Percentiles rank a stretch among this genome's conserved stretches.
phyloP scores from a whole-genome alignment of 2,329 filamentous ascomycete genomes.

The Paramyrothecium roridum region DNA sequence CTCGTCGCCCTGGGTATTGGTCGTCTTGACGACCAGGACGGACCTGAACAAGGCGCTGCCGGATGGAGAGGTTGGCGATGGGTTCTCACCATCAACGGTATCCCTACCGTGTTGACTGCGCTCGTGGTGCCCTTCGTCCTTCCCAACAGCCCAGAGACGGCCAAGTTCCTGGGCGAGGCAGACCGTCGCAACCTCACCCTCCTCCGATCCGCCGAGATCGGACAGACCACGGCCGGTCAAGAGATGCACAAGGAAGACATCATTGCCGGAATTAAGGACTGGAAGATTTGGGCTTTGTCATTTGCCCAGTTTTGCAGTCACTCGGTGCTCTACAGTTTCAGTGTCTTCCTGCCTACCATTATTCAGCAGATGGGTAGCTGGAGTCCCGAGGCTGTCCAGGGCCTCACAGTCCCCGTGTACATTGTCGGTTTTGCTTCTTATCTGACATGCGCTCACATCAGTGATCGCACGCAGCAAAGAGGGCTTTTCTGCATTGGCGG shows the following conservation, averaged over 20 bases:
- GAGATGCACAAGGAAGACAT: slow-evolving; percentile 3
- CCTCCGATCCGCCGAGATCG: slow-evolving; percentile 25
- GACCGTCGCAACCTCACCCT: slow-evolving; percentile 41
- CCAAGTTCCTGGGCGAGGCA: slow-evolving; percentile 59
- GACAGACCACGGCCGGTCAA: neutral
- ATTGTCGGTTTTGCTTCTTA: neutral
- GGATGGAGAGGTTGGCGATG: slow-evolving; percentile 7
- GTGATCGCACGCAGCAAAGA: slow-evolving; percentile 1
- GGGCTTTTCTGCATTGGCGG: slow-evolving; percentile 4
- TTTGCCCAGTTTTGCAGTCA: slow-evolving; percentile 4
- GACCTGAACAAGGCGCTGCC: neutral
- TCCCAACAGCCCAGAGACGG: slow-evolving; percentile 63
- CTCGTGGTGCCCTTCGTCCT: slow-evolving; percentile 62
- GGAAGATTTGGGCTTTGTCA: slow-evolving; percentile 1
- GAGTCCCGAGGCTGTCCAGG: neutral
- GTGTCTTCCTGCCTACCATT: slow-evolving; percentile 9
- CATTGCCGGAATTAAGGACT: slow-evolving; percentile 1
- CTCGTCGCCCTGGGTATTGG: slow-evolving; percentile 6
- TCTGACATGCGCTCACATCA: neutral
- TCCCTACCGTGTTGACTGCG: slow-evolving; percentile 60
- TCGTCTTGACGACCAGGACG: slow-evolving; percentile 4
- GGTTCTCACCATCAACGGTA: slow-evolving; percentile 13
- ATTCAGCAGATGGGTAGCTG: slow-evolving; percentile 2
- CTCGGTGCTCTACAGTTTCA: slow-evolving; percentile 4
- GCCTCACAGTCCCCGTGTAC: neutral